These are phyloP conservation scores for Plasmodium coatneyi DNA, from an alignment of 169 alveolate genomes.

Conservation along the genomic window DNA sequence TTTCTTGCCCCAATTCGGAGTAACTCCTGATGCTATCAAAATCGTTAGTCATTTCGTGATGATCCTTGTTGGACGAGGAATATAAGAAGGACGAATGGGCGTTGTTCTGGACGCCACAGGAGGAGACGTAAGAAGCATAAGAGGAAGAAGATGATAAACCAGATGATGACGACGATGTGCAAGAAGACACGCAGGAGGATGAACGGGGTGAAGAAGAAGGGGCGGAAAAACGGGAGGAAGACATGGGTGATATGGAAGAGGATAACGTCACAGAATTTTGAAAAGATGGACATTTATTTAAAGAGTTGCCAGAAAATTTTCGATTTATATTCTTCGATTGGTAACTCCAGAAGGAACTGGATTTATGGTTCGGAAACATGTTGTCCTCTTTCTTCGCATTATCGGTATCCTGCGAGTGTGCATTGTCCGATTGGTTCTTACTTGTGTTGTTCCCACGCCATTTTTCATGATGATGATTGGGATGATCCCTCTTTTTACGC, in stretches of 20 bases:
- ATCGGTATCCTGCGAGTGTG: background rate
- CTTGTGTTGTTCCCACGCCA: background rate
- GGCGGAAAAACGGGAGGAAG: constrained; percentile 3
- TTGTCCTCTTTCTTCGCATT: background rate
- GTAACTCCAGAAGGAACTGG: background rate
- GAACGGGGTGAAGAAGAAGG: background rate
- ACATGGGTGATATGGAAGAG: background rate
- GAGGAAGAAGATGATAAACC: background rate
- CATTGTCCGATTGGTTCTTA: background rate
- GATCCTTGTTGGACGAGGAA: background rate
- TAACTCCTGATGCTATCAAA: background rate
- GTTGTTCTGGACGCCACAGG: background rate
- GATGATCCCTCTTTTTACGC: background rate
- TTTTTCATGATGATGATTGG: background rate
- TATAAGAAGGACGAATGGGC: background rate
- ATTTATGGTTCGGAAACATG: background rate
- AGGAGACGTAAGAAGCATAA: background rate
- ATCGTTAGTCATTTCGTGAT: background rate
- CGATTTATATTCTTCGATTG: background rate
- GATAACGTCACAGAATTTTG: background rate
- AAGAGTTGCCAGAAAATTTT: background rate
- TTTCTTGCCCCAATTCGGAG: background rate
- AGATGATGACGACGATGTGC: background rate
- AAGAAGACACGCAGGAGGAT: background rate
- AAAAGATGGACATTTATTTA: background rate